These are phyloP conservation scores for Cryptococcus hybrid DNA, from an alignment of 1,284 basidiomycete genomes.

Conservation along the genomic window DNA sequence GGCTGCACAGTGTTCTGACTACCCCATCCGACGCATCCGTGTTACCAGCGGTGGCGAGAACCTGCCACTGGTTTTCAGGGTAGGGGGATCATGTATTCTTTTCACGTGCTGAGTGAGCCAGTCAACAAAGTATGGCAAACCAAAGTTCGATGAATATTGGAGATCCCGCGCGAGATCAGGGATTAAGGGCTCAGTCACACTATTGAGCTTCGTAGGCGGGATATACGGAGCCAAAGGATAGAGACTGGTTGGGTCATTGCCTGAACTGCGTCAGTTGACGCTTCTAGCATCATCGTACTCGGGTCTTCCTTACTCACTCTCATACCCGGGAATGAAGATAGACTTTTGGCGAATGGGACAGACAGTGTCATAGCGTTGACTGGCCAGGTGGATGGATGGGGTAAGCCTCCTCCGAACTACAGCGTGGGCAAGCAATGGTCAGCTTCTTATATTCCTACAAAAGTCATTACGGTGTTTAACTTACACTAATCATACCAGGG, in stretches of 20 bases:
- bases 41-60: slow-evolving; percentile 32
- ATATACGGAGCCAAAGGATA: slow-evolving; percentile 20
- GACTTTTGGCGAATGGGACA: slow-evolving; percentile 28
- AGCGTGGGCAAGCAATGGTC: not conserved
- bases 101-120: slow-evolving; percentile 28
- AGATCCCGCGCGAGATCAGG: slow-evolving; percentile 27
- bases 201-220: slow-evolving; percentile 13
- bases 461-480: not conserved
- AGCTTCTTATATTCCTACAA: not conserved
- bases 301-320: slow-evolving; percentile 13
- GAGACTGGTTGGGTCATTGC: slow-evolving; percentile 3
- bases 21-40: slow-evolving; percentile 36
- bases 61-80: slow-evolving; percentile 23
- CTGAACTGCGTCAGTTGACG: not conserved
- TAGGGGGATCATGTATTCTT: slow-evolving; percentile 28
- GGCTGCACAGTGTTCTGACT: slow-evolving; percentile 20
- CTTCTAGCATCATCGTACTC: too few species aligned
- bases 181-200: slow-evolving; percentile 2
- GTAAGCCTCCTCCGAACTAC: slow-evolving; percentile 30
- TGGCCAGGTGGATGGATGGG: slow-evolving; percentile 31
- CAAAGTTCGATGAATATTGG: slow-evolving; percentile 26
- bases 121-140: slow-evolving; percentile 22
- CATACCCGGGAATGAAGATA: slow-evolving; percentile 31
- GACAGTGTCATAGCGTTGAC: slow-evolving; percentile 34
- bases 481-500: slow-evolving; percentile 19